phyloP scores from a whole-genome alignment of 78 protist genomes.

The Salpingoeca rosetta region DNA sequence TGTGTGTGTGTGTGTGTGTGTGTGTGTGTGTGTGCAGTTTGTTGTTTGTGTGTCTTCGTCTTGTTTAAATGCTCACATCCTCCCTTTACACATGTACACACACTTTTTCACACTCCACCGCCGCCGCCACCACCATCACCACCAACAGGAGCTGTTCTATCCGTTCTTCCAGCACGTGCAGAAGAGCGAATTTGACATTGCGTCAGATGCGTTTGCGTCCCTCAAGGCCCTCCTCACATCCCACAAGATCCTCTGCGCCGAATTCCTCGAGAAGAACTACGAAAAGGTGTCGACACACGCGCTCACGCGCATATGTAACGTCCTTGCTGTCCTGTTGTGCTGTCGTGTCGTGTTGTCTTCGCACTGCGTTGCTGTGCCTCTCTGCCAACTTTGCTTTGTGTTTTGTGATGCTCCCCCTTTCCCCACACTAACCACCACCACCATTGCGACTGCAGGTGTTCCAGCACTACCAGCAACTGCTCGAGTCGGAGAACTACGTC shows the following conservation, averaged over 20 bases:
- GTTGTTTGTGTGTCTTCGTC: not conserved
- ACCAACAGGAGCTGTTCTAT: constrained; percentile 21
- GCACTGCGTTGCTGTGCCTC: not conserved
- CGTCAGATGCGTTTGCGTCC: constrained; percentile 88
- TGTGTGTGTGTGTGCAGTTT: too few species aligned
- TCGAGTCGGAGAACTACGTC: constrained; percentile 73
- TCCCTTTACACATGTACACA: constrained; percentile 40
- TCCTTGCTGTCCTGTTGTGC: not conserved
- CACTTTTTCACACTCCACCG: constrained; percentile 57
- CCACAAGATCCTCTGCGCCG: constrained; percentile 68
- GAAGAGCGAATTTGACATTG: constrained; percentile 75
- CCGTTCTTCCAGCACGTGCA: constrained; percentile 59
- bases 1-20: too few species aligned
- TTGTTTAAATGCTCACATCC: not conserved
- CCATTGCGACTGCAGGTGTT: constrained; percentile 21
- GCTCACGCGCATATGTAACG: not conserved
- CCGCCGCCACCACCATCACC: constrained; percentile 46
- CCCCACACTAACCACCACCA: not conserved
- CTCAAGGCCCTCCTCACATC: constrained; percentile 59
- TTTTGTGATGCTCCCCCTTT: not conserved
- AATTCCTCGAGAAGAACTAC: constrained; percentile 54
- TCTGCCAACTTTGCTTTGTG: not conserved
- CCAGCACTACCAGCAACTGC: constrained; percentile 42
- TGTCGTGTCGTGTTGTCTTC: not conserved
- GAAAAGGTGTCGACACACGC: constrained; percentile 43